Base-by-base conservation (phyloP, 306 rosid genomes). In the Vigna angularis region DNA sequence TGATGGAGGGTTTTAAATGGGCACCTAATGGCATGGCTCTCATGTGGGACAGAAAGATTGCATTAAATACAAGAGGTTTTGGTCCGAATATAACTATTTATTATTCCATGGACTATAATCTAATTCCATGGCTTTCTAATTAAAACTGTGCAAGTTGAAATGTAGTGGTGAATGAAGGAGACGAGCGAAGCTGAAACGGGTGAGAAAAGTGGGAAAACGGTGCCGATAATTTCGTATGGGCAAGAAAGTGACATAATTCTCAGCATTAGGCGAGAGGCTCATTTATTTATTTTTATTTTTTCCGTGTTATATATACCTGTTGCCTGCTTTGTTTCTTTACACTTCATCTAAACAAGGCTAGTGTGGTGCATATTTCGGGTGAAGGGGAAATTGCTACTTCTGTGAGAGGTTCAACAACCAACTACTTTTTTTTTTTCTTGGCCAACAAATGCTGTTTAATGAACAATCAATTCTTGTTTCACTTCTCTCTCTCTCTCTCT, bases 381-480 rank as follows among this genome's bases (percentile, higher is more conserved):
- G 66, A n/a, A 70, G 57, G n/a, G 70, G 69, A 82, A 77, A 44
- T 70, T 71, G 87, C 38, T 81, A 61, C 34, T 72, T 75, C 73
- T 8, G 70, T 18, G 62, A 88, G 83, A 48, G 90, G 97, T 94
- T 92, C 93, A 94, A 94, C 98, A 15, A 94, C 96, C 97, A 92
- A 93, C 97, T 66, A 92, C 93, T 81, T 57, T 76, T 80, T 26
- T 26, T 26, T 85, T 85, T 81, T 89, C 88, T 86, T 86, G 83
- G 89, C 93, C 96, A 88, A 87, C 90, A 86, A 88, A 90, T 85
- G 87, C 73, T 79, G 87, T 89, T 87, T 75, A 87, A 87, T 88
- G 89, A 83, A 88, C 89, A 81, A 85, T 87, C 81, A 86, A 94
- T 89, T 81, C 89, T 55, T 84, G 61, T 64, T 63, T 76, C 79